Conservation (phyloP, 805 yeast species). For the Zygoascus tannicola region DNA sequence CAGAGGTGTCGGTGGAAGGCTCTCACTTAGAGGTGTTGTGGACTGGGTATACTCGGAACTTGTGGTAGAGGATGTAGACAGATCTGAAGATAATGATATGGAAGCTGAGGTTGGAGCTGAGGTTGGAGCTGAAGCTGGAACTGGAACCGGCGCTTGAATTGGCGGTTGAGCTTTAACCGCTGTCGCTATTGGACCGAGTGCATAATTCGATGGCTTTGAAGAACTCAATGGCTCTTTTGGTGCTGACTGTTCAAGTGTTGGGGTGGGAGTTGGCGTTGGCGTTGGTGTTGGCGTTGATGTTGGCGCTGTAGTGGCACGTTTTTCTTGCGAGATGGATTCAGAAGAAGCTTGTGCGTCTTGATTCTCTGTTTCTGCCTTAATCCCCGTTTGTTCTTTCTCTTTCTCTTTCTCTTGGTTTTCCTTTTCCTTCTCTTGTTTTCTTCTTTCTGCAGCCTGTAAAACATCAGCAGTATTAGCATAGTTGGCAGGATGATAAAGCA, state of each 20-base stretch:
- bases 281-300: constrained; percentile 5
- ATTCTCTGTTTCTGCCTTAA: no score
- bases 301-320: no score
- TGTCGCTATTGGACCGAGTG: no score
- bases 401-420: no score
- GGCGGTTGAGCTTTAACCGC: neutral
- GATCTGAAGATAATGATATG: neutral
- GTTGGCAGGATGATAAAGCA: constrained; percentile 23
- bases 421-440: constrained; percentile 16
- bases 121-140: neutral
- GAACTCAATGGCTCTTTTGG: no score
- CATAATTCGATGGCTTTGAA: no score
- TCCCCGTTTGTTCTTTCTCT: no score
- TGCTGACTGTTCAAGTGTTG: no score
- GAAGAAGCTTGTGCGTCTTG: no score
- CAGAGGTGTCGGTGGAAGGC: constrained; percentile 18
- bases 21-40: constrained; percentile 17
- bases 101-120: constrained; percentile 4
- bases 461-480: constrained; percentile 28
- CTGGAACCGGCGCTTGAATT: neutral
- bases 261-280: no score
- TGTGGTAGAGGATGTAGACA: constrained; percentile 11
- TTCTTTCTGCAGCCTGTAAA: constrained; percentile 25
- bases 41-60: constrained; percentile 13
- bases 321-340: no score